A percentile compares a stretch with the other conserved stretches of the same genome.
Conservation (phyloP, 345 rosid genomes). For the Orychophragmus violaceus region DNA sequence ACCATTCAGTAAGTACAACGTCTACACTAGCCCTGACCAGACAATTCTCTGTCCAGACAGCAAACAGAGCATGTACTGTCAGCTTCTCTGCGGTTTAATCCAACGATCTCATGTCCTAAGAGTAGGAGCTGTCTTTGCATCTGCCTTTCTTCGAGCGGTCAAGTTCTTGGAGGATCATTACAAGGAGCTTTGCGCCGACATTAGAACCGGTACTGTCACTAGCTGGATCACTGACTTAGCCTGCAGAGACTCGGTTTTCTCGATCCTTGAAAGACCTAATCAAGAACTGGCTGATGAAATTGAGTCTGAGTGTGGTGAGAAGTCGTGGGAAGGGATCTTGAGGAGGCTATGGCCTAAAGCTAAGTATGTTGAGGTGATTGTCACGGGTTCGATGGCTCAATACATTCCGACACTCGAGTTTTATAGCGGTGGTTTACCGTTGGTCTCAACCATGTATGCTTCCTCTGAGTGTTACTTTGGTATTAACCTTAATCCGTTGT, state of each 20-base stretch:
- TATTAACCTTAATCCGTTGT: constrained; percentile 66
- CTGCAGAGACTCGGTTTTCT: constrained; percentile 50
- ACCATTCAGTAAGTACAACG: constrained; percentile 69
- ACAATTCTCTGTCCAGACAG: constrained; percentile 80
- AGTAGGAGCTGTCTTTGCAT: constrained; percentile 88
- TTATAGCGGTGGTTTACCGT: constrained; percentile 77
- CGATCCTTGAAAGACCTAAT: constrained; percentile 40
- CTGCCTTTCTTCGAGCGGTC: constrained; percentile 81
- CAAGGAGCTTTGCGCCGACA: constrained; percentile 66
- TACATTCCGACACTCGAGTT: constrained; percentile 80
- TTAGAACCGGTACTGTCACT: constrained; percentile 58
- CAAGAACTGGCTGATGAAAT: constrained; percentile 50
- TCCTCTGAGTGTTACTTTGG: constrained; percentile 95
- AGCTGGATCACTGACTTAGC: constrained; percentile 70
- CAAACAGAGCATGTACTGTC: constrained; percentile 96
- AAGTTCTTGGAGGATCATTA: constrained; percentile 76
- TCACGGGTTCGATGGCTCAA: constrained; percentile 96
- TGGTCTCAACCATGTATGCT: constrained; percentile 89
- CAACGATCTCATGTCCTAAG: constrained; percentile 71
- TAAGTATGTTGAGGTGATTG: constrained; percentile 84
- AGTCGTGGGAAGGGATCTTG: constrained; percentile 86
- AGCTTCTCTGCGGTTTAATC: constrained; percentile 73
- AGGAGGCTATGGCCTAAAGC: constrained; percentile 78
- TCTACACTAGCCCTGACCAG: constrained; percentile 87
- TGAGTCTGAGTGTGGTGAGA: constrained; percentile 40